Base-by-base conservation (phyloP, 352 stramenopile genomes). In the Phytophthora agathidicida region DNA sequence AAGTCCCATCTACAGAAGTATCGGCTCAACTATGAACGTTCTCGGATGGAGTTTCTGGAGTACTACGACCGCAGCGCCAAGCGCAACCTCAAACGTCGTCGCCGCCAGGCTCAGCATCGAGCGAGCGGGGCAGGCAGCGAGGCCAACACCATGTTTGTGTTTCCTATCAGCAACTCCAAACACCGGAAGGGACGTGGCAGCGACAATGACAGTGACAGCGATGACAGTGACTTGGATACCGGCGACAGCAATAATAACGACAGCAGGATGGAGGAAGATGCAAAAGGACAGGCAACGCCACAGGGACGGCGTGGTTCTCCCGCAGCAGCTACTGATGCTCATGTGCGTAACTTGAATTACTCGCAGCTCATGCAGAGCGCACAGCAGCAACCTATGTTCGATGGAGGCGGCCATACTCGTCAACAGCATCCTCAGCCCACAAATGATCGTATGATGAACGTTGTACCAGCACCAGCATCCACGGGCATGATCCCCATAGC, bases 1-100 rank as follows among this genome's bases (percentile, higher is more conserved):
- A 96, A 96, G 71, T 93, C 83, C 41, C 87, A 96, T 64, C 38
- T 96, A 63, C 87, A 96, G 58, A 96, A 96, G 64, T 96, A 93
- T 65, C 83, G 87, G 14, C 80, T 94, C 47, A 93, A 96, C 47
- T 94, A 94, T 56, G 85, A 96, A 42, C 80, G 81, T 24, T 96
- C 87, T 24, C 80, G 87, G 6, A 69, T 79, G 58, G 83, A 96
- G 65, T 96, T 96, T 50, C 78, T 96, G 27, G 82, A 91, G 59
- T 92, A 86, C 50, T 94, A 91, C 59, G 83, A 96, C 55, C 78
- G 88, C 37, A 94, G 81, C 43, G 71, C 80, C 10, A 82, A 83
- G 49, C 75, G 75, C 32, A 83, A 83, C 57, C 61, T 82, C 30
- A 86, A 87, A 47, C 68, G 82, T 0, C 71, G 75, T 5, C 72